Evolutionary conservation across 2,329 filamentous ascomycete species (phyloP), one percentile per base, ranked within the genome.

Genomic region (Chaetothyriales sp.): DNA sequence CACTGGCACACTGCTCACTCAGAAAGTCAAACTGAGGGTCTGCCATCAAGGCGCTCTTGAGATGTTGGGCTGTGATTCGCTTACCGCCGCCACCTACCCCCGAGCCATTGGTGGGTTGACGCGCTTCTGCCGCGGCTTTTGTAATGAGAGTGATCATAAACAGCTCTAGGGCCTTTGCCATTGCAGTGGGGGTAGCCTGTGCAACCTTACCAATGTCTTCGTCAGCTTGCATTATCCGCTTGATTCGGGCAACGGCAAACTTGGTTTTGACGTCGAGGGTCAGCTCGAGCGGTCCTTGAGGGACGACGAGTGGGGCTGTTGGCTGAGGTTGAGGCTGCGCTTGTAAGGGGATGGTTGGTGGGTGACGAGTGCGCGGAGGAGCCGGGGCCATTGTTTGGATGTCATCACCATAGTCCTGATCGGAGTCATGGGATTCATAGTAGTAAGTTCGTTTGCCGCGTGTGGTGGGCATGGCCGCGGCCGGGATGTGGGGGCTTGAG

Each of bases 161-260:
- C 7, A 98, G 76, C 70, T 98, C 92, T 5, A 98, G 76, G 15
- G 92, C 92, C 72, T 95, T 95, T 59, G 86, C 86, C 44, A 96
- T 90, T 22, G 90, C 92, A 51, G 95, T 93, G 15, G 90, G 90
- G 0, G 92, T 95, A 55, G 96, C 92, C 68, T 98, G 92, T 3
- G 92, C 89, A 8, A 98, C 92, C 70, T 98, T 98, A 55, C 92
- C 92, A 0, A 98, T 89, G 65, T 98, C 92, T 64, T 98, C 92
- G 63, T 98, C 92, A 9, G 90, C 90, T 70, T 98, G 92, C 92
- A 98, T 96, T 62, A 98, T 96, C 48, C 92, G 81, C 75, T 98
- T 98, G 73, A 98, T 98, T 55, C 92, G 79, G 12, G 92, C 92
- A 28, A 94, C 94, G 1, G 92, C 92, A 63, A 98, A 98, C 63